Conservation (phyloP, 345 rosid genomes). For the Brassica rapa region DNA sequence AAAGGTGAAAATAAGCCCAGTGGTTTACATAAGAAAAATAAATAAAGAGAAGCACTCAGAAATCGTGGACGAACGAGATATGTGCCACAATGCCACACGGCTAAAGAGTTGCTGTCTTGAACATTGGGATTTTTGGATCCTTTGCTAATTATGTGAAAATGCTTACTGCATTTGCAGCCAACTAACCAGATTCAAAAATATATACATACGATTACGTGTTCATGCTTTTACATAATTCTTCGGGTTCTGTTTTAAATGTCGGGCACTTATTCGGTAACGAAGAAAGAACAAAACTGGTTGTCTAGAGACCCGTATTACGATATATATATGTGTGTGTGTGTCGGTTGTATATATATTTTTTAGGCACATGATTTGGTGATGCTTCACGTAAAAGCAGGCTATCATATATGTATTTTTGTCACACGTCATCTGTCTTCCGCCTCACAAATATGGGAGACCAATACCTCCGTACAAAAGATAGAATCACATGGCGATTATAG, state of each 20-base stretch:
- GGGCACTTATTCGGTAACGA: neutral
- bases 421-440: neutral
- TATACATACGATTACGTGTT: neutral
- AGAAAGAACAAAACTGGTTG: neutral
- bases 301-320: neutral
- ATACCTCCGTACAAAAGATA: neutral
- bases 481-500: neutral
- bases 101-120: neutral
- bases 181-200: neutral
- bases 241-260: neutral
- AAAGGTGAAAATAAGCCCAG: neutral
- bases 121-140: neutral
- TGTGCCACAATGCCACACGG: neutral
- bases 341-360: neutral
- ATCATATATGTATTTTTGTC: neutral
- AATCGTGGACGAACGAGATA: neutral
- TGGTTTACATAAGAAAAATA: neutral
- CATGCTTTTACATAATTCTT: neutral
- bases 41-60: neutral
- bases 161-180: neutral
- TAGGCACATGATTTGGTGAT: neutral
- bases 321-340: neutral
- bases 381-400: neutral
- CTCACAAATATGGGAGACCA: neutral
- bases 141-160: neutral